Evolutionary conservation across 2,329 filamentous ascomycete species (phyloP), one percentile per base, ranked within the genome.

Genomic region (Bipolaris bicolor): DNA sequence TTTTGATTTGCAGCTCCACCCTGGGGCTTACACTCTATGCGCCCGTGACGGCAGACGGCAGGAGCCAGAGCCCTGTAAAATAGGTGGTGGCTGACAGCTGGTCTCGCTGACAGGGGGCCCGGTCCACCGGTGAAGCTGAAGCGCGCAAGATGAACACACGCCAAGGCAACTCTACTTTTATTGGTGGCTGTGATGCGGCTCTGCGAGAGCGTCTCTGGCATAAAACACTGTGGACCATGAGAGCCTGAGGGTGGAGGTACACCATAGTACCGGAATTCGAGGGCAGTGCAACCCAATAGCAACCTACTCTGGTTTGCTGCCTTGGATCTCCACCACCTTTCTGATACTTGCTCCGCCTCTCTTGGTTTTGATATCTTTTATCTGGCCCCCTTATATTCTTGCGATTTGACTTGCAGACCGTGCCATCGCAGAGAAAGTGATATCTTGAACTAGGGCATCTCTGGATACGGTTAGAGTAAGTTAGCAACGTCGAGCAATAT

Each of bases 181-280:
- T 66, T 60, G 52, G 58, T 56, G 49, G 51, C 18, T 47, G 29
- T 9, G 33, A 72, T 76, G 73, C 70, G 73, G 73, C 73, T 76
- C 73, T 76, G 73, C 72, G 57, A 66, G 24, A 7, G 7, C 15
- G n/a, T 24, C 16, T 55, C 36, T 29, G 65, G 57, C 69, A 73
- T 76, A 75, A 74, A 75, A 66, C 59, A 67, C 22, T 55, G 60
- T 47, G 57, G 51, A 62, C 54, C 46, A 66, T 66, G 64, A 41
- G 57, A 60, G 60, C 50, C 61, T 58, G 49, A 62, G 57, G 55
- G 58, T 58, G 62, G 58, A 61, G 58, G 54, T 59, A 60, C 63
- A 64, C 58, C 49, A 62, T 57, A 31, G 29, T 31, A 62, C 62
- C 57, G 60, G 55, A 63, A 48, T n/a, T 54, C 60, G 60, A 51